Evolutionary conservation across 2,329 filamentous ascomycete species (phyloP).

Genomic region (Sphaerulina vaccinii): DNA sequence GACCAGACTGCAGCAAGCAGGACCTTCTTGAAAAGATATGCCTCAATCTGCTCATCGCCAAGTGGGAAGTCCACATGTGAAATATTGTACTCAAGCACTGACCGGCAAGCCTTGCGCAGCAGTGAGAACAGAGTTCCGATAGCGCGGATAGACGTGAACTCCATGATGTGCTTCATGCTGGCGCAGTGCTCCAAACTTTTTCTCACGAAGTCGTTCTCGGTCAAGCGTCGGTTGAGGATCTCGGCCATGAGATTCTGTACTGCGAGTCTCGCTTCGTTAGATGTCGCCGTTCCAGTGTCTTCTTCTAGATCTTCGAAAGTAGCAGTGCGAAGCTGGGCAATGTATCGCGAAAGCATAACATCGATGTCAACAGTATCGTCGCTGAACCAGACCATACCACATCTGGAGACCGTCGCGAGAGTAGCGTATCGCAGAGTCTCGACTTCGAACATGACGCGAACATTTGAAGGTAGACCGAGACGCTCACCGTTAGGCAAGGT

Average conservation of each 20-base stretch:
- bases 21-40: conserved; percentile 89
- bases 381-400: conserved; percentile 99
- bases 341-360: conserved; percentile 92
- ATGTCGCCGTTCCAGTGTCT: conserved; percentile 70
- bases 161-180: conserved; percentile 93
- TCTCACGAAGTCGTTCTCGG: conserved; percentile 75
- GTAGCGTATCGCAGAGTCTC: conserved; percentile 97
- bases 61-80: conserved; percentile 93
- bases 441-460: conserved; percentile 99
- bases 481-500: conserved; percentile 97
- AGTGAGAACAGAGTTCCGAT: conserved; percentile 93
- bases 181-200: conserved; percentile 74
- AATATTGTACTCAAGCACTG: conserved; percentile 91
- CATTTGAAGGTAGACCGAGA: conserved; percentile 88
- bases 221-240: conserved; percentile 72
- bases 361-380: conserved; percentile 90
- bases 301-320: conserved; percentile 96
- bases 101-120: conserved; percentile 88
- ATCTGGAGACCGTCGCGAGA: conserved; percentile 96
- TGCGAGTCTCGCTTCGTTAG: conserved; percentile 59
- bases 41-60: conserved; percentile 84
- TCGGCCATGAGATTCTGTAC: conserved; percentile 79
- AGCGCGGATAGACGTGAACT: conserved; percentile 87
- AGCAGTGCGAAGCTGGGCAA: conserved; percentile 76
- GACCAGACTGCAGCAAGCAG: conserved; percentile 93